Conservation (phyloP, 1,284 basidiomycete species). For the Papiliotrema terrestris region DNA sequence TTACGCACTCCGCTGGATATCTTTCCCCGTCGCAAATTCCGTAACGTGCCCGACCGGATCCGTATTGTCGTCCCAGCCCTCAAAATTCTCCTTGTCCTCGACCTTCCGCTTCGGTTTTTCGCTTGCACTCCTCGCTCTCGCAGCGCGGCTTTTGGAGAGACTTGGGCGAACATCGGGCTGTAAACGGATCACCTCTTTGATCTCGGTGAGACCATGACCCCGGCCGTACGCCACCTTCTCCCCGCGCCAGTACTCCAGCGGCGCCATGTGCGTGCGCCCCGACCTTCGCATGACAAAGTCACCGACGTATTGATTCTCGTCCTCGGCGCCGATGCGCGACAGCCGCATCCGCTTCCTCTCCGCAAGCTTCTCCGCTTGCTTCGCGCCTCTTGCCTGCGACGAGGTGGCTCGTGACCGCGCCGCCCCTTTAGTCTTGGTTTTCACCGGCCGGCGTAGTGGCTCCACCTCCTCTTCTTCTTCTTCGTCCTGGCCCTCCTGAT, state of each 20-base stretch:
- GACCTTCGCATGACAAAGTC: constrained; percentile 57
- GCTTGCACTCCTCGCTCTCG: constrained; percentile 6
- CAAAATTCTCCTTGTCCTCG: constrained; percentile 57
- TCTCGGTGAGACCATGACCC: constrained; percentile 64
- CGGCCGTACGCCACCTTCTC: constrained; percentile 78
- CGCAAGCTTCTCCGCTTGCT: not conserved
- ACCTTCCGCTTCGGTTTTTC: constrained; percentile 22
- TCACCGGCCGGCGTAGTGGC: not conserved
- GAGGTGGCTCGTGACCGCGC: not conserved
- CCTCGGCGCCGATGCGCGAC: constrained; percentile 15
- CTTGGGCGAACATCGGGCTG: not conserved
- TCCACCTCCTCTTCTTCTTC: not conserved
- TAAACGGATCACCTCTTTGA: constrained; percentile 67
- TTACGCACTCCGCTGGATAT: constrained; percentile 66
- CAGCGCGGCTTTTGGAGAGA: not conserved
- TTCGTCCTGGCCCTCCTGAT: constrained; percentile 3
- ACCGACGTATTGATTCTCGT: constrained; percentile 51
- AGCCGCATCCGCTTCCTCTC: constrained; percentile 18
- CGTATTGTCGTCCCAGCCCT: constrained; percentile 82
- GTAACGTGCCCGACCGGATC: constrained; percentile 63
- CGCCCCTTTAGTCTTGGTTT: not conserved
- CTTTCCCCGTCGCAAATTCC: constrained; percentile 62
- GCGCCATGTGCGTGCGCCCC: constrained; percentile 65
- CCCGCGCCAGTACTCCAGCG: constrained; percentile 89
- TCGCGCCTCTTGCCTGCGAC: not conserved